Conservation (phyloP, 2,329 filamentous ascomycete genomes). For the Tolypocladium album region DNA sequence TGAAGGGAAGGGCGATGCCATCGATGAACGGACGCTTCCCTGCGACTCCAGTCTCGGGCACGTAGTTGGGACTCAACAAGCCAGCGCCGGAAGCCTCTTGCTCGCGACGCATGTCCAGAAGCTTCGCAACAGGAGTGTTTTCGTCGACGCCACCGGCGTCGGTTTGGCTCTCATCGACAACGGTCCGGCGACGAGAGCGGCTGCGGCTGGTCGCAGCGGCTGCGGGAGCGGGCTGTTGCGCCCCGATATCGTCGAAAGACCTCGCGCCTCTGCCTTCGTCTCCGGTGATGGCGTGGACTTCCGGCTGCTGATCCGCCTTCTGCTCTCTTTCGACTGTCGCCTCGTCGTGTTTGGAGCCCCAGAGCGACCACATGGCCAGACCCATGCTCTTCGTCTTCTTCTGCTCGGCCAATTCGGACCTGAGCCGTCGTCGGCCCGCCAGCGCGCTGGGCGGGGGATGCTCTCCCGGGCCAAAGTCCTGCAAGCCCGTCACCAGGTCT, state of each 20-base stretch:
- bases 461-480: constrained; percentile 61
- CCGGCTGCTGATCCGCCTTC: constrained; percentile 31
- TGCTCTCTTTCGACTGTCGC: constrained; percentile 52
- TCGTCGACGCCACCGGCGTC: constrained; percentile 20
- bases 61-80: constrained; percentile 30
- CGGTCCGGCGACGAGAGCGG: constrained; percentile 32
- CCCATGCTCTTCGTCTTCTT: constrained; percentile 60
- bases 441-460: constrained; percentile 74
- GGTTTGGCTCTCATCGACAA: constrained; percentile 41
- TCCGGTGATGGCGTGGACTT: constrained; percentile 19
- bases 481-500: constrained; percentile 62
- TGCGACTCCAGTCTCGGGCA: constrained; percentile 37
- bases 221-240: constrained; percentile 19
- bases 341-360: constrained; percentile 85
- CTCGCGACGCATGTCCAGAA: constrained; percentile 31
- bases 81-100: constrained; percentile 27
- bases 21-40: constrained; percentile 57
- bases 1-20: constrained; percentile 65
- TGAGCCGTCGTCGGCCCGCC: constrained; percentile 52
- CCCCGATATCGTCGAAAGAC: constrained; percentile 27
- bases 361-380: constrained; percentile 73
- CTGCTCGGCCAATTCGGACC: constrained; percentile 28
- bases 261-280: constrained; percentile 33
- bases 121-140: constrained; percentile 29
- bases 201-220: constrained; percentile 18